A percentile compares a stretch with the other conserved stretches of the same genome.
These are phyloP conservation scores for Aspergillus vadensis DNA, from an alignment of 2,329 filamentous ascomycete genomes.

Conservation along the genomic window DNA sequence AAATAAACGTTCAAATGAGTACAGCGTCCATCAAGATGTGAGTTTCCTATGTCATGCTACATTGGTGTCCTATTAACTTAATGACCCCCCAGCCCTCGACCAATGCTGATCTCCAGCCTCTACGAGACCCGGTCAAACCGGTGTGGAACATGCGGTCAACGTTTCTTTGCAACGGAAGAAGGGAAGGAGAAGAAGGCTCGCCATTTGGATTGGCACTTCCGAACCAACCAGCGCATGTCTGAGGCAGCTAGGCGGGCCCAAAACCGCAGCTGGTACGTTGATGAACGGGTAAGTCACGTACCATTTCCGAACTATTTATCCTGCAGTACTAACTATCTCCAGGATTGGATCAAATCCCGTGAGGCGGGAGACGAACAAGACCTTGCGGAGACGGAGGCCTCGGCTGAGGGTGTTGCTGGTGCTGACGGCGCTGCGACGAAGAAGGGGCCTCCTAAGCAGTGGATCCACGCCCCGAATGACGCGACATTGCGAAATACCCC, in stretches of 20 bases:
- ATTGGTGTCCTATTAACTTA: slow-evolving; percentile 16
- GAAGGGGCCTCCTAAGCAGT: slow-evolving; percentile 65
- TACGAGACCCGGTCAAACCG: slow-evolving; percentile 83
- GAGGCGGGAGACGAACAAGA: slow-evolving; percentile 71
- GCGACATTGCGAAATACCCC: slow-evolving; percentile 71
- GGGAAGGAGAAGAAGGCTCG: slow-evolving; percentile 83
- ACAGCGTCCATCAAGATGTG: slow-evolving; percentile 73
- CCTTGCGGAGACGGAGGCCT: slow-evolving; percentile 43
- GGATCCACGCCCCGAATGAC: slow-evolving; percentile 82
- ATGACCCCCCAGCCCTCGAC: slow-evolving; percentile 61
- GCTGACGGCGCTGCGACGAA: slow-evolving; percentile 47
- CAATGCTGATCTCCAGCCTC: slow-evolving; percentile 70
- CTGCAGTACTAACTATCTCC: slow-evolving; percentile 9
- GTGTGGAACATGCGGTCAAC: slow-evolving; percentile 86
- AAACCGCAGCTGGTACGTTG: slow-evolving; percentile 92
- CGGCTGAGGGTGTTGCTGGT: slow-evolving; percentile 44
- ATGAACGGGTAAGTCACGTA: slow-evolving; percentile 69
- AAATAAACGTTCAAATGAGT: slow-evolving; percentile 54
- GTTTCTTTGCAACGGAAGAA: slow-evolving; percentile 75
- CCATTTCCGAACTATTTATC: neutral
- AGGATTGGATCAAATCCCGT: slow-evolving; percentile 88
- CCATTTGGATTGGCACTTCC: slow-evolving; percentile 98
- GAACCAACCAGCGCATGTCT: slow-evolving; percentile 82
- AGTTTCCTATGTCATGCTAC: slow-evolving; percentile 34
- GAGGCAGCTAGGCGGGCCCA: slow-evolving; percentile 84